These are phyloP conservation scores for Aspergillus nidulans DNA, from an alignment of 495 filamentous ascomycete species.

Conservation along the genomic window DNA sequence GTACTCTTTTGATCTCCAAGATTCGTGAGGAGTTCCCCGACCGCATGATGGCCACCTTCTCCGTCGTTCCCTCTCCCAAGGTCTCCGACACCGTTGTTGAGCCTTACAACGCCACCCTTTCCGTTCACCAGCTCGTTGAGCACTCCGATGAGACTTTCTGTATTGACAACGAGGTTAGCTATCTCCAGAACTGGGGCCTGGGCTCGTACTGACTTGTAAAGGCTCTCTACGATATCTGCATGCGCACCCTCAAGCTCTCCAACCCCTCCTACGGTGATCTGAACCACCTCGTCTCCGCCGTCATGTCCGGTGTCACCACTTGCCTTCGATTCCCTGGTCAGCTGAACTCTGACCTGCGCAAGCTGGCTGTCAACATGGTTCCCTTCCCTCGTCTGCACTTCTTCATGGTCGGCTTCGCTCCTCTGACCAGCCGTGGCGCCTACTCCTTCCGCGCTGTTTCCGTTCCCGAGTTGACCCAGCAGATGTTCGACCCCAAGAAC, in stretches of 20 bases:
- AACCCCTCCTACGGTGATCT: constrained; percentile 98
- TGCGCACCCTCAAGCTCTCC: constrained; percentile 97
- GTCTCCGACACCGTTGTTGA: constrained; percentile 99
- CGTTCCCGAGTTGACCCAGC: constrained; percentile 98
- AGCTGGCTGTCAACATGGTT: constrained; percentile 99
- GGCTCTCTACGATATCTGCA: constrained; percentile 99
- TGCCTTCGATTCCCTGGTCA: constrained; percentile 99
- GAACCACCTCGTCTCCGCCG: constrained; percentile 98
- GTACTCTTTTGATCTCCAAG: constrained; percentile 99
- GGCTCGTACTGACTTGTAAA: constrained; percentile 25
- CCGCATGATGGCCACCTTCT: constrained; percentile 99
- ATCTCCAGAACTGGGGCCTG: background rate
- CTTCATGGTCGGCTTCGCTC: constrained; percentile 99
- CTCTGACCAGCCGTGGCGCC: constrained; percentile 92
- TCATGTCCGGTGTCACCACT: constrained; percentile 99
- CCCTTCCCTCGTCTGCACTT: constrained; percentile 99
- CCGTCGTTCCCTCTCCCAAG: constrained; percentile 98
- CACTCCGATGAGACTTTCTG: constrained; percentile 99
- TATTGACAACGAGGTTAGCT: constrained; percentile 93
- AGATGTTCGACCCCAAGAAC: constrained; percentile 99
- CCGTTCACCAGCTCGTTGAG: constrained; percentile 98
- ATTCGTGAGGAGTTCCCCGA: constrained; percentile 99
- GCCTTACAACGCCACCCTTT: constrained; percentile 99
- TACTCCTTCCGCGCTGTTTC: constrained; percentile 94
- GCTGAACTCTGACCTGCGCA: constrained; percentile 99